Evolutionary conservation across 2,329 filamentous ascomycete genomes (phyloP), one percentile per base, ranked within the genome.

Genomic region (Talaromyces sp.): DNA sequence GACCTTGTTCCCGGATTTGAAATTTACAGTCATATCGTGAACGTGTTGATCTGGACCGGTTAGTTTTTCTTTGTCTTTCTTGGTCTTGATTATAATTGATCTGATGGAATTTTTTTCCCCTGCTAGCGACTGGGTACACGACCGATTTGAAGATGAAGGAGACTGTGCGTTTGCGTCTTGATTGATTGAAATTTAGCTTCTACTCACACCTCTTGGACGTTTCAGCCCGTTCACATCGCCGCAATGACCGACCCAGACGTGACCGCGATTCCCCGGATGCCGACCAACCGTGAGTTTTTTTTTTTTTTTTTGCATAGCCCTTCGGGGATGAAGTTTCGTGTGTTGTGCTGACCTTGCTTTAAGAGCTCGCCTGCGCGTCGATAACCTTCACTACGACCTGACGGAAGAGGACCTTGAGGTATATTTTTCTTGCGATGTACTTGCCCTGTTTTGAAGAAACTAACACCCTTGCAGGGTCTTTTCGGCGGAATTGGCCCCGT

Each of bases 361-460:
- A 23, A 87, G 88, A 68, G 82, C 87, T 53, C 94, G 91, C 76
- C 77, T 97, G 67, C 88, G 89, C 66, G 89, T 96, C 64, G 91
- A 96, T 64, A 96, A 96, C 73, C 80, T 97, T 62, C 93, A 97
- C 75, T 97, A 96, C 75, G 93, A 97, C 64, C 83, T 97, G 65
- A 93, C 89, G 12, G 87, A 94, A 75, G 87, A 89, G 42, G 93
- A 96, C 72, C 83, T 96, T 59, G 85, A 90, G 70, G 92, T 96
- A 81, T 59, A 78, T 68, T 4, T 33, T n/a, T 14, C 42, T 23
- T 40, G 57, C 18, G 14, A 16, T 56, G 5, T 53, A 4, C 23
- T 55, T 34, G 12, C 36, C 7, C 7, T 12, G 23, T 51, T 16
- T 5, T 18, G 16, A 14, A 23, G 28, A 30, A 47, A 47, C 10